Conservation (phyloP, 306 rosid species). For the Clitoria ternatea region DNA sequence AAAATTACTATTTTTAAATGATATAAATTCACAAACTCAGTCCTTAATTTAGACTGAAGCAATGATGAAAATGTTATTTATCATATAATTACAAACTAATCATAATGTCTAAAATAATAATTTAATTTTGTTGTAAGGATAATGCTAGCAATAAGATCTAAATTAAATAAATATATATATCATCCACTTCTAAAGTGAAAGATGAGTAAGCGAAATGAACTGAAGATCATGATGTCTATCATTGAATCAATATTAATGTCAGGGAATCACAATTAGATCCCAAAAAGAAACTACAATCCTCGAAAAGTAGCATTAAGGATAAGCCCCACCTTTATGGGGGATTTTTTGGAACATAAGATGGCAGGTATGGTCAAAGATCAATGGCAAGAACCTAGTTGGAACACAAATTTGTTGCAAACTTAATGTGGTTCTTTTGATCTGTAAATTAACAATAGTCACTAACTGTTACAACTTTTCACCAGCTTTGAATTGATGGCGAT, state of each 20-base stretch:
- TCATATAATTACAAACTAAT: too few species aligned
- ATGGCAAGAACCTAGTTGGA: neutral
- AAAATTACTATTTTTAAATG: too few species aligned
- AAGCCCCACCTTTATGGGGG: neutral
- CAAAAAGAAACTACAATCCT: neutral
- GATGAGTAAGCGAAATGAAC: neutral
- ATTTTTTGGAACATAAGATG: constrained; percentile 8
- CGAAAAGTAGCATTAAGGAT: neutral
- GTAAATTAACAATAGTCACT: neutral
- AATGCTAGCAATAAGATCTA: too few species aligned
- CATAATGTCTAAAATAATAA: too few species aligned
- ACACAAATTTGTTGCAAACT: neutral
- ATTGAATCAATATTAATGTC: too few species aligned
- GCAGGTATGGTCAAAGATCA: constrained; percentile 28
- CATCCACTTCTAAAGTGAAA: constrained; percentile 14
- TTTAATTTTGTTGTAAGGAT: too few species aligned
- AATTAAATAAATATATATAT: neutral
- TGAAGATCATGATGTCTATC: neutral
- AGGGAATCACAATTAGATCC: constrained; percentile 13
- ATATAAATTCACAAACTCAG: too few species aligned
- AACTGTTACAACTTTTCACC: constrained; percentile 20
- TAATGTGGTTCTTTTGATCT: neutral
- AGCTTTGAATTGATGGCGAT: constrained; percentile 21
- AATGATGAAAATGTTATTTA: too few species aligned
- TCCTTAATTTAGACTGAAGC: too few species aligned